Percentiles rank a stretch among this genome's conserved stretches.
These are phyloP conservation scores for Nicotiana otophora DNA, from an alignment of 257 asterid genomes.

Conservation along the genomic window DNA sequence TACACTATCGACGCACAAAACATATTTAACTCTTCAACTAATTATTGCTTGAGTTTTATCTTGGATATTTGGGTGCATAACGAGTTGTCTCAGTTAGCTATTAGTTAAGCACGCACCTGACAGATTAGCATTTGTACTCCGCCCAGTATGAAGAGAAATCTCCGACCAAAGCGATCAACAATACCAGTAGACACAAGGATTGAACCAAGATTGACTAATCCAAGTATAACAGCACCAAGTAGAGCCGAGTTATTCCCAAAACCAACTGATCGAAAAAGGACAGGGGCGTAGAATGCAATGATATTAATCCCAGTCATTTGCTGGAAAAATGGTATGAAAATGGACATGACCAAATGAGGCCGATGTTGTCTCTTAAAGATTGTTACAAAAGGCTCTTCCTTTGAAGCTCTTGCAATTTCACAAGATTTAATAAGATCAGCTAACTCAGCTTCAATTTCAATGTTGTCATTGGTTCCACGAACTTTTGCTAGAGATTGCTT, in stretches of 20 bases:
- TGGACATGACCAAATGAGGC: constrained; percentile 68
- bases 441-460: constrained; percentile 52
- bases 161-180: constrained; percentile 63
- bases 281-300: constrained; percentile 86
- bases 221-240: constrained; percentile 68
- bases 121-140: constrained; percentile 78
- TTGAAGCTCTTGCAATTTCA: constrained; percentile 51
- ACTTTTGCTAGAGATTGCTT: constrained; percentile 57
- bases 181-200: constrained; percentile 65
- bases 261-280: constrained; percentile 63
- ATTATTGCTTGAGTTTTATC: not conserved
- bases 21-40: not conserved
- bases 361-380: constrained; percentile 61
- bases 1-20: not conserved
- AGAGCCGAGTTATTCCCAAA: constrained; percentile 64
- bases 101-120: constrained; percentile 21
- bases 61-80: not conserved
- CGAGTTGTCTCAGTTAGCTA: not conserved
- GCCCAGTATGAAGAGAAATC: constrained; percentile 59
- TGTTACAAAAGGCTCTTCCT: constrained; percentile 72
- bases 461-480: constrained; percentile 49
- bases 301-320: constrained; percentile 82
- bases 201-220: constrained; percentile 64
- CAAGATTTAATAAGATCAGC: constrained; percentile 69
- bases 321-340: constrained; percentile 71